Conservation (phyloP, 169 alveolate species). For the Cyclospora cayetanensis region DNA sequence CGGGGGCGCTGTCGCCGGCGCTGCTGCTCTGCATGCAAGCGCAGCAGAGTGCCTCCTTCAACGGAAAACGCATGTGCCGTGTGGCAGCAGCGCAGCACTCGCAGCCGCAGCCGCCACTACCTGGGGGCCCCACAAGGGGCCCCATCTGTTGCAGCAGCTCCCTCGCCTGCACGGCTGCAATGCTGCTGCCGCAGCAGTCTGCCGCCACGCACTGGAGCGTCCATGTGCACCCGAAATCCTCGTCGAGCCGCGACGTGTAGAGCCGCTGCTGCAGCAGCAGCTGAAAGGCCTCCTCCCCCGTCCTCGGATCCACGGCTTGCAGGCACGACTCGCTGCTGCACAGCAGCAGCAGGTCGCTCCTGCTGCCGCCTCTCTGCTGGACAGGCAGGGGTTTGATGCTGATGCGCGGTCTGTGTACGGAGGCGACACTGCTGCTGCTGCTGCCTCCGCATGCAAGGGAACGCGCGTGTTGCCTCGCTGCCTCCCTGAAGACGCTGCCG, state of each 20-base stretch:
- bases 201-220: neutral
- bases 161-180: constrained; percentile 13
- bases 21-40: neutral
- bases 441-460: neutral
- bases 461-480: neutral
- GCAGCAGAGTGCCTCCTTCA: neutral
- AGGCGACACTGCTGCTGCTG: neutral
- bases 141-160: constrained; percentile 1
- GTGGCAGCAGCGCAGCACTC: neutral
- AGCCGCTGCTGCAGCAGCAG: constrained; percentile 44
- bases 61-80: neutral
- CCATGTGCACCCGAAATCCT: constrained; percentile 37
- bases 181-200: constrained; percentile 46
- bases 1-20: neutral
- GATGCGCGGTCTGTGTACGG: neutral
- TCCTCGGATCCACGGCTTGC: neutral
- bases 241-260: constrained; percentile 53
- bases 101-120: constrained; percentile 17
- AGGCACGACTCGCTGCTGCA: neutral
- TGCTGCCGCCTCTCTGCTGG: neutral
- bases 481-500: neutral
- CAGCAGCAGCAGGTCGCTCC: neutral
- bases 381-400: neutral
- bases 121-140: neutral
- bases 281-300: neutral